Evolutionary conservation across 2,329 filamentous ascomycete genomes (phyloP).

Genomic region (Aspergillus glaucus): DNA sequence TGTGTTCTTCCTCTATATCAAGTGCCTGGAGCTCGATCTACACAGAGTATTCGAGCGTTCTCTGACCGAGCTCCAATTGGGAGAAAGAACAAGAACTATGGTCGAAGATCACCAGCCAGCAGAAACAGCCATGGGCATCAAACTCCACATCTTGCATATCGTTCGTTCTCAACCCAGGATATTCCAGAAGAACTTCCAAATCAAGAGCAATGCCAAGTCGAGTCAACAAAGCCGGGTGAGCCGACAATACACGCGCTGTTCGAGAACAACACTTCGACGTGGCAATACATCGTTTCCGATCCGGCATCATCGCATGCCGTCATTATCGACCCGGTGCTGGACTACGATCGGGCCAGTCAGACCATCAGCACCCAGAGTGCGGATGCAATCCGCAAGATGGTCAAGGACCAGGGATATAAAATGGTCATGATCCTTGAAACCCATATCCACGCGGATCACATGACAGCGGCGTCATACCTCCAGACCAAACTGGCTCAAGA

Average conservation of each 20-base stretch:
- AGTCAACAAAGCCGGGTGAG: slow-evolving; percentile 1
- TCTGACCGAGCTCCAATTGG: too few species aligned
- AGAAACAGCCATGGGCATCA: too few species aligned
- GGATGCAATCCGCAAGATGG: slow-evolving; percentile 44
- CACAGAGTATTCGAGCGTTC: too few species aligned
- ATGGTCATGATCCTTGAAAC: slow-evolving; percentile 55
- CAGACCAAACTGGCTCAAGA: slow-evolving; percentile 38
- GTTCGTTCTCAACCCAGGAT: not conserved
- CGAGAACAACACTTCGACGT: slow-evolving; percentile 45
- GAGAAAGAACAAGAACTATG: too few species aligned
- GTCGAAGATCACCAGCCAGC: too few species aligned
- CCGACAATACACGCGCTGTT: slow-evolving; percentile 30
- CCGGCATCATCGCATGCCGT: slow-evolving; percentile 43
- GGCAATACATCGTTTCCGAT: slow-evolving; percentile 57
- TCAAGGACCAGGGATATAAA: slow-evolving; percentile 42
- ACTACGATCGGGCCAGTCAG: slow-evolving; percentile 46
- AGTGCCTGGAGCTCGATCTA: too few species aligned
- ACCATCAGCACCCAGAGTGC: slow-evolving; percentile 48
- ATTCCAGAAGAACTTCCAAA: not conserved
- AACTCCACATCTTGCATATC: not conserved
- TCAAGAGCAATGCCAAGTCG: not conserved
- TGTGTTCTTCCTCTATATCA: too few species aligned
- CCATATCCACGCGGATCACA: slow-evolving; percentile 32
- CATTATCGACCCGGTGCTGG: slow-evolving; percentile 58
- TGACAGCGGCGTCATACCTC: slow-evolving; percentile 53